Evolutionary conservation across 176 grass and related monocot genomes (phyloP).

Genomic region (Chloris gayana): DNA sequence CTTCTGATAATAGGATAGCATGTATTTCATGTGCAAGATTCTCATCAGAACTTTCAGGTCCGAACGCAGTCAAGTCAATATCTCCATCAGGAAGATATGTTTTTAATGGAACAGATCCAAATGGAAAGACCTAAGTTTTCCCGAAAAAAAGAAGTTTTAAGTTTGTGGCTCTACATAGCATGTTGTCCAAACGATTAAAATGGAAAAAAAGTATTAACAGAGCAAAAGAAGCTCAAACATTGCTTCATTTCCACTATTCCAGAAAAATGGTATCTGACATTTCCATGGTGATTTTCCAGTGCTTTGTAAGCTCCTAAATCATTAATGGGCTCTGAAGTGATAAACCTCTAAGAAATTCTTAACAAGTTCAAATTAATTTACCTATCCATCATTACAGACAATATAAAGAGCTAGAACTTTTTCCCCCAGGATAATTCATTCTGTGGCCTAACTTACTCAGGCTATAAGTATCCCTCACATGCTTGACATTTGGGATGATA

Average conservation of each 20-base stretch:
- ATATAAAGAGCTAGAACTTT: background rate
- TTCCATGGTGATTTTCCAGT: background rate
- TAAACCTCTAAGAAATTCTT: no score
- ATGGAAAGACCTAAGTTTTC: conserved; percentile 63
- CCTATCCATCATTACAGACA: background rate
- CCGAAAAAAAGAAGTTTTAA: conserved; percentile 11
- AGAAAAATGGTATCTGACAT: background rate
- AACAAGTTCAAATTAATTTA: no score
- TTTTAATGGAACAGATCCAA: conserved; percentile 90
- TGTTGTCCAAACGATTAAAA: background rate
- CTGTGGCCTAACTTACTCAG: no score
- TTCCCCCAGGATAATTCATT: background rate
- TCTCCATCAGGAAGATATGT: conserved; percentile 98
- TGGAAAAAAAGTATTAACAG: background rate
- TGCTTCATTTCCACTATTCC: background rate
- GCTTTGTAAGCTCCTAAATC: background rate
- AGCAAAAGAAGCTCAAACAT: background rate
- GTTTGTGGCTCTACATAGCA: background rate
- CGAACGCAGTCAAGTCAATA: conserved; percentile 78
- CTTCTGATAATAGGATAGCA: conserved; percentile 65
- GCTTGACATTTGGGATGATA: no score
- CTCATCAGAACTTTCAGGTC: conserved; percentile 58
- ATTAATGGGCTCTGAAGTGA: background rate
- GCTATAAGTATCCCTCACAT: no score
- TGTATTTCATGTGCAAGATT: conserved; percentile 62